These are phyloP conservation scores for Pulveroboletus sp. DNA, from an alignment of 768 basidiomycete species.

Conservation along the genomic window DNA sequence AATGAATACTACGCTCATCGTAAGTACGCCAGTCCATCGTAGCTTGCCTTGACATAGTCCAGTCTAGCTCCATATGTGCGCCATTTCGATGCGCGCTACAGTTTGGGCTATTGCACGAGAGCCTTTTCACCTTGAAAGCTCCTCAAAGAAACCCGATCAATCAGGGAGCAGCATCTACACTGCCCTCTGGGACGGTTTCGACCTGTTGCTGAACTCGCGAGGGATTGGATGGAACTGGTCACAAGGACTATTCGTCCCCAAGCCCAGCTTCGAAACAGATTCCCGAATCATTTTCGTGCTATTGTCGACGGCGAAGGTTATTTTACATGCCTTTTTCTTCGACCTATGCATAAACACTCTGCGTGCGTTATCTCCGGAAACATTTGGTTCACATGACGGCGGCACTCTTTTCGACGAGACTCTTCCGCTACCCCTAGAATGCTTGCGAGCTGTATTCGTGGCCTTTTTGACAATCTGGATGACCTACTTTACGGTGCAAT, in stretches of 20 bases:
- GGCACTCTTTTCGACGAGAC: conserved; percentile 37
- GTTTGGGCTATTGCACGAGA: conserved; percentile 18
- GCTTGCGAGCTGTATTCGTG: conserved; percentile 40
- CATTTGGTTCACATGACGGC: conserved; percentile 32
- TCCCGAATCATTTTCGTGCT: conserved; percentile 18
- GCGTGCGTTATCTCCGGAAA: conserved; percentile 35
- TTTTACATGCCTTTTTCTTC: conserved; percentile 3
- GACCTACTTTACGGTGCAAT: conserved; percentile 46
- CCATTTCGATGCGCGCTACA: conserved; percentile 10
- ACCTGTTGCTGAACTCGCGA: conserved; percentile 17
- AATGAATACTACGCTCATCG: conserved; percentile 14
- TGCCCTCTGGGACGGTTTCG: conserved; percentile 24
- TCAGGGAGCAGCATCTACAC: not conserved
- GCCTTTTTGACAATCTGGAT: conserved; percentile 43
- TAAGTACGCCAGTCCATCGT: conserved; percentile 17
- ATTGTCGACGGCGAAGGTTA: conserved; percentile 5
- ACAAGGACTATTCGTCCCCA: conserved; percentile 11
- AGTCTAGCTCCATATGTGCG: conserved; percentile 13
- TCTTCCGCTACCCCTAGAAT: conserved; percentile 31
- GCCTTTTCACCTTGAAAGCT: conserved; percentile 9
- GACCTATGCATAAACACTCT: conserved; percentile 12
- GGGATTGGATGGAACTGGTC: conserved; percentile 30
- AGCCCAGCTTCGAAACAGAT: conserved; percentile 9
- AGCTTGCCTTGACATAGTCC: not conserved
- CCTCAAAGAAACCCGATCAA: not conserved